Evolutionary conservation across 2,329 filamentous ascomycete genomes (phyloP).

Genomic region (Exophiala oligosperma): DNA sequence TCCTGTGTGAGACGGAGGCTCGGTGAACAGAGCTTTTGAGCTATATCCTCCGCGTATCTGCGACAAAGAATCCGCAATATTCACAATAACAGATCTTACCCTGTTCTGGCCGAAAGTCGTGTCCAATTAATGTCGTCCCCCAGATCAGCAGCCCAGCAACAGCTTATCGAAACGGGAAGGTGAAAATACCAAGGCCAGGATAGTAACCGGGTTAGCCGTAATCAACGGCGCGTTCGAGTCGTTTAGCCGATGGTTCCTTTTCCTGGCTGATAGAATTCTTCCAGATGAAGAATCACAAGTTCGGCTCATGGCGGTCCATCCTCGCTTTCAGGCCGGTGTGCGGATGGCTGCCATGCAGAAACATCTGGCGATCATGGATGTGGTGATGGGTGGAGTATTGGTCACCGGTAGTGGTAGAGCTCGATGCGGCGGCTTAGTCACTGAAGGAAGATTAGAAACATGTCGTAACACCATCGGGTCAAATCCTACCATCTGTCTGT

Average conservation of each 20-base stretch:
- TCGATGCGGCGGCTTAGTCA: too few relatives aligned
- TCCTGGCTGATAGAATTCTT: constrained; percentile 54
- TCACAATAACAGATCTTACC: constrained; percentile 48
- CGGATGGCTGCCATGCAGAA: constrained; percentile 15
- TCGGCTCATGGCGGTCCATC: constrained; percentile 51
- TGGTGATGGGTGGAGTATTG: too few relatives aligned
- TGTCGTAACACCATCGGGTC: too few relatives aligned
- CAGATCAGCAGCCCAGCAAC: constrained; percentile 58
- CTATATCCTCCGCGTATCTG: constrained; percentile 51
- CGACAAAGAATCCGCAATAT: constrained; percentile 50
- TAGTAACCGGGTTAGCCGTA: constrained; percentile 50
- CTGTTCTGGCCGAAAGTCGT: constrained; percentile 47
- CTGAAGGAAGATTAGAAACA: too few relatives aligned
- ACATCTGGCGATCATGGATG: too few relatives aligned
- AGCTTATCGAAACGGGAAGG: constrained; percentile 58
- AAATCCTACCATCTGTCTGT: too few relatives aligned
- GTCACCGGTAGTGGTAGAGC: too few relatives aligned
- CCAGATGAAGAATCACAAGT: constrained; percentile 58
- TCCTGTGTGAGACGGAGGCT: constrained; percentile 50
- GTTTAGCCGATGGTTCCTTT: constrained; percentile 52
- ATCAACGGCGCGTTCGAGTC: constrained; percentile 53
- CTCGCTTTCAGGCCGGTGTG: constrained; percentile 19
- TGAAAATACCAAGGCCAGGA: constrained; percentile 58
- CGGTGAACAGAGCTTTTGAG: constrained; percentile 53
- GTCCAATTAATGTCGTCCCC: constrained; percentile 47